Evolutionary conservation across 306 rosid genomes (phyloP).

Genomic region (Prosopis cineraria): DNA sequence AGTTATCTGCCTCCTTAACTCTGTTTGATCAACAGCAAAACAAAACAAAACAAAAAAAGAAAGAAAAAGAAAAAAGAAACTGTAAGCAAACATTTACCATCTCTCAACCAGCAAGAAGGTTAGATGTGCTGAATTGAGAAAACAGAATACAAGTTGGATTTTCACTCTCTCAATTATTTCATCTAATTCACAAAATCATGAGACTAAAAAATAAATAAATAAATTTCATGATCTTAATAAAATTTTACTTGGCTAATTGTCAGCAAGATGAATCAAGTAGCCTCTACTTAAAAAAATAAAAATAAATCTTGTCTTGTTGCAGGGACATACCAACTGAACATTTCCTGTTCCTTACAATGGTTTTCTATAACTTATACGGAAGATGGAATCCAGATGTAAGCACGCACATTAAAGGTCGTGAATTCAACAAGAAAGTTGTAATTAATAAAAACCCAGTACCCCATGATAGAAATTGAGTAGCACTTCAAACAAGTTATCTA

Average conservation of each 20-base stretch:
- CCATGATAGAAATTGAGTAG: background rate
- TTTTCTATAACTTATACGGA: background rate
- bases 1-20: slow-evolving; percentile 78
- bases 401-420: background rate
- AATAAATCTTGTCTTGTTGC: slow-evolving; percentile 7
- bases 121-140: background rate
- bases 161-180: background rate
- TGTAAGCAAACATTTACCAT: slow-evolving; percentile 30
- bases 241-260: background rate
- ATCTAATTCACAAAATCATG: background rate
- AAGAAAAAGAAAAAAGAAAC: slow-evolving; percentile 20
- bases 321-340: background rate
- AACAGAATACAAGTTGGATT: background rate
- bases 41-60: too few relatives aligned
- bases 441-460: slow-evolving; percentile 1
- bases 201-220: background rate
- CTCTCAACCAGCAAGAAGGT: slow-evolving; percentile 9
- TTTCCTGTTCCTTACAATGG: background rate
- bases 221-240: background rate
- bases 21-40: slow-evolving; percentile 57
- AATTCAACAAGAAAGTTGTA: slow-evolving; percentile 13
- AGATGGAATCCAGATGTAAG: background rate
- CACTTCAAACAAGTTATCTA: slow-evolving; percentile 25
- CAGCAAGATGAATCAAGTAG: slow-evolving; percentile 12
- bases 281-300: background rate